Evolutionary conservation across 768 basidiomycete genomes (phyloP).

Genomic region (Galerina sulciceps): DNA sequence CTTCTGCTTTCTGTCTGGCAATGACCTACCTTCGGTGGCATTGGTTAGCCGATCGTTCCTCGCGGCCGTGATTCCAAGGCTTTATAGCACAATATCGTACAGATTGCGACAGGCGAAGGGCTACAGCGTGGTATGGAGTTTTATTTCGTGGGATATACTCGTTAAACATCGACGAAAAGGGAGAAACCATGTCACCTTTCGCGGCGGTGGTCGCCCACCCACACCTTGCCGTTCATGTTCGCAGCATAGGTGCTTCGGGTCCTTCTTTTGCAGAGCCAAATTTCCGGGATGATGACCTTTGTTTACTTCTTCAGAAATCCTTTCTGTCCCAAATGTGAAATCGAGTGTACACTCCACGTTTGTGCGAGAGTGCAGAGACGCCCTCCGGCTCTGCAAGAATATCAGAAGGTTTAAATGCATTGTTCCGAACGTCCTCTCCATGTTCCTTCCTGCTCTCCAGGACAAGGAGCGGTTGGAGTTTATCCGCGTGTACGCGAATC

Average conservation of each 20-base stretch:
- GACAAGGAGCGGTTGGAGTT: conserved; percentile 47
- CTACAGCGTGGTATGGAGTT: conserved; percentile 49
- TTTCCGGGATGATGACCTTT: not conserved
- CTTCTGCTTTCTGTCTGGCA: conserved; percentile 53
- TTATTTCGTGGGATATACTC: not conserved
- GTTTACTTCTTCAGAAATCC: conserved; percentile 46
- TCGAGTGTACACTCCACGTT: conserved; percentile 47
- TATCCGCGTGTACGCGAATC: conserved; percentile 53
- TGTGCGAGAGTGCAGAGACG: conserved; percentile 52
- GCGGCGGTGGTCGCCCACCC: conserved; percentile 56
- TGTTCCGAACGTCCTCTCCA: conserved; percentile 45
- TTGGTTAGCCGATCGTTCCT: conserved; percentile 71
- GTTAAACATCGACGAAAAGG: conserved; percentile 12
- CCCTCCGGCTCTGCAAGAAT: conserved; percentile 54
- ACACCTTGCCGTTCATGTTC: conserved; percentile 60
- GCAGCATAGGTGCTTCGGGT: conserved; percentile 50
- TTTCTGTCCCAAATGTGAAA: conserved; percentile 46
- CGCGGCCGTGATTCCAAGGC: conserved; percentile 61
- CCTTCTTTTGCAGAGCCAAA: no score
- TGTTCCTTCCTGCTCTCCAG: conserved; percentile 52
- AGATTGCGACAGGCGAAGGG: conserved; percentile 59
- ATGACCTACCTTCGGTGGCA: conserved; percentile 63
- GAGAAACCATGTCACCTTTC: conserved; percentile 63
- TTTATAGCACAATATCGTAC: conserved; percentile 65
- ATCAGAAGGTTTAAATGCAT: conserved; percentile 62